These are phyloP conservation scores for Ammopiptanthus mongolicus DNA, from an alignment of 306 rosid genomes.

Conservation along the genomic window DNA sequence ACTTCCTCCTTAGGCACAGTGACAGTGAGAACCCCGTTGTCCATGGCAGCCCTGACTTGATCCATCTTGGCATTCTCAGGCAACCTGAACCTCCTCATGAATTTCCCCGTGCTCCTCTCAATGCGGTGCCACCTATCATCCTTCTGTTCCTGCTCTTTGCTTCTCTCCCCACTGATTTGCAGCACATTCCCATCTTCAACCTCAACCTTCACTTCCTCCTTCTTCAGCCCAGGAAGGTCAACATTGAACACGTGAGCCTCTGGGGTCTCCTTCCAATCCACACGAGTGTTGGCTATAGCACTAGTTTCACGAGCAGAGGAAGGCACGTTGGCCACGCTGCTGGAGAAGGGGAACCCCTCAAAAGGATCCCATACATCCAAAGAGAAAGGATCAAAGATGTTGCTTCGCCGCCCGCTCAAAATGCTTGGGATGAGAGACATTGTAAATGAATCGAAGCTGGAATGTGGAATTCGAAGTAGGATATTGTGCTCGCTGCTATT, in stretches of 20 bases:
- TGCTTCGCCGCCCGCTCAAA: conserved; percentile 16
- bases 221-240: conserved; percentile 27
- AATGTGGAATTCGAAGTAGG: not conserved
- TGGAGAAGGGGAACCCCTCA: not conserved
- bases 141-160: conserved; percentile 23
- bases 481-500: not conserved
- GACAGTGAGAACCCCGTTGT: conserved; percentile 26
- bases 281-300: conserved; percentile 19
- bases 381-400: conserved; percentile 25
- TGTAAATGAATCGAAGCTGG: not conserved
- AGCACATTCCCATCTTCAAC: conserved; percentile 24
- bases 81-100: conserved; percentile 26
- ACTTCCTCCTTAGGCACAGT: conserved; percentile 29
- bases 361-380: conserved; percentile 20
- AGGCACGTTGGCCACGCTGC: not conserved
- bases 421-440: conserved; percentile 30
- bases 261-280: conserved; percentile 34
- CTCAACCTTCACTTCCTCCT: conserved; percentile 32
- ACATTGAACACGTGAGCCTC: conserved; percentile 28
- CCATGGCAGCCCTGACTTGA: conserved; percentile 16
- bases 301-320: not conserved
- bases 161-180: conserved; percentile 33
- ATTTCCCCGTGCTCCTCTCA: conserved; percentile 20
- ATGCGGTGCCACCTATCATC: conserved; percentile 27
- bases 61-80: conserved; percentile 23